These are phyloP conservation scores for Paramarasmius palmivorus DNA, from an alignment of 1,284 basidiomycete species.

Conservation along the genomic window DNA sequence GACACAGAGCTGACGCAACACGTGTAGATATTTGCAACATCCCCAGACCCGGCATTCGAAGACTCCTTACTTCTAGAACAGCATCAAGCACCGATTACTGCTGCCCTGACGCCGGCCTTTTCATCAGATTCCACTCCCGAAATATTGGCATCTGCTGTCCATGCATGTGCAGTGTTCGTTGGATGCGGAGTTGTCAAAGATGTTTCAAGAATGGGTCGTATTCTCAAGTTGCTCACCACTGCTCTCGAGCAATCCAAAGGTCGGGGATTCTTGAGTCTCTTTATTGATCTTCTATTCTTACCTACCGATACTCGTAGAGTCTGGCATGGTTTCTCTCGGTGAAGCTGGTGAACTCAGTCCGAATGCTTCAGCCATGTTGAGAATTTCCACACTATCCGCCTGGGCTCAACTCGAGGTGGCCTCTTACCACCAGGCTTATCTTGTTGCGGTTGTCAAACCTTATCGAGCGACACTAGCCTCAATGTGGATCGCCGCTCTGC, in stretches of 20 bases:
- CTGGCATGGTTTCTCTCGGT: constrained; percentile 83
- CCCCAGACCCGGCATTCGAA: constrained; percentile 92
- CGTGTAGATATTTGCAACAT: constrained; percentile 75
- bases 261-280: constrained; percentile 27
- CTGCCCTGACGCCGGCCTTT: constrained; percentile 97
- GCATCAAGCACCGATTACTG: constrained; percentile 97
- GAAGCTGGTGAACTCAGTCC: constrained; percentile 88
- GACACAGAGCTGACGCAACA: constrained; percentile 4
- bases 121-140: constrained; percentile 94
- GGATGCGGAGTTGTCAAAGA: constrained; percentile 96
- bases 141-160: constrained; percentile 89
- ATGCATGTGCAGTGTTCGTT: constrained; percentile 94
- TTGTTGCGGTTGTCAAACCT: constrained; percentile 83
- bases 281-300: constrained; percentile 1
- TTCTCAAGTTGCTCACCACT: constrained; percentile 85
- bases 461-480: constrained; percentile 75
- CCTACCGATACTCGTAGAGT: constrained; percentile 55
- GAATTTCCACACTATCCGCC: constrained; percentile 90
- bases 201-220: constrained; percentile 88
- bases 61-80: constrained; percentile 94
- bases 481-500: constrained; percentile 87
- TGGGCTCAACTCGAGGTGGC: constrained; percentile 95
- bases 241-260: constrained; percentile 92
- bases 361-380: constrained; percentile 93
- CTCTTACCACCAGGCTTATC: constrained; percentile 73